phyloP scores from a whole-genome alignment of 345 rosid genomes.

The Crucihimalaya himalaica region DNA sequence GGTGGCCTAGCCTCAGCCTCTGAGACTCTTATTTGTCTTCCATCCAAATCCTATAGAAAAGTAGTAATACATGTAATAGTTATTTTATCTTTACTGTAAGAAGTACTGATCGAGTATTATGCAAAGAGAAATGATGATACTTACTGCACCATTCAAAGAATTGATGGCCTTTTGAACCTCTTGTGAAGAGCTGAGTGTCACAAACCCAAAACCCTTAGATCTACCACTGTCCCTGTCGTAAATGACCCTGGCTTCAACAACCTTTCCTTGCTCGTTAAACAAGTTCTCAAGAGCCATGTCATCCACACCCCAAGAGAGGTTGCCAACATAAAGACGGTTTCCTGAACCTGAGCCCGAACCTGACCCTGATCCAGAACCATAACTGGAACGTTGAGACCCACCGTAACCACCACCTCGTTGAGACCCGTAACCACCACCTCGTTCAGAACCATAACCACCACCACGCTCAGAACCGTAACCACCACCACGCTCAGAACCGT shows the following conservation, averaged over 20 bases:
- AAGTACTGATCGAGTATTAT: neutral
- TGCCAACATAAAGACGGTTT: constrained; percentile 81
- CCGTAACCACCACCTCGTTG: constrained; percentile 27
- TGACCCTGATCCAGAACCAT: constrained; percentile 39
- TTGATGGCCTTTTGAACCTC: constrained; percentile 78
- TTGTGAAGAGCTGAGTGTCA: constrained; percentile 72
- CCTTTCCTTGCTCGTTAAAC: constrained; percentile 84
- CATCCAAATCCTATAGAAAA: constrained; percentile 76
- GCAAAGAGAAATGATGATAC: constrained; percentile 37
- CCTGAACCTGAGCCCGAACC: constrained; percentile 42
- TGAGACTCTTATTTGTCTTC: constrained; percentile 86
- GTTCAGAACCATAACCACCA: constrained; percentile 30
- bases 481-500: constrained; percentile 19
- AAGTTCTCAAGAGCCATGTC: constrained; percentile 73
- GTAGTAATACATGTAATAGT: neutral
- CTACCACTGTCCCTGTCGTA: constrained; percentile 95
- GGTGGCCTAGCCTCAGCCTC: constrained; percentile 87
- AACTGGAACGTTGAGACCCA: constrained; percentile 35
- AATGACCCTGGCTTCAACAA: constrained; percentile 87
- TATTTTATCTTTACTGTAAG: neutral
- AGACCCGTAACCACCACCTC: constrained; percentile 26
- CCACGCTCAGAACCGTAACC: constrained; percentile 31
- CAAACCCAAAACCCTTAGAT: constrained; percentile 98
- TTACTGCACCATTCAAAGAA: constrained; percentile 80
- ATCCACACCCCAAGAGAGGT: constrained; percentile 96